These are phyloP conservation scores for Paraphaeosphaeria sporulosa DNA, from an alignment of 2,329 filamentous ascomycete species.

Conservation along the genomic window DNA sequence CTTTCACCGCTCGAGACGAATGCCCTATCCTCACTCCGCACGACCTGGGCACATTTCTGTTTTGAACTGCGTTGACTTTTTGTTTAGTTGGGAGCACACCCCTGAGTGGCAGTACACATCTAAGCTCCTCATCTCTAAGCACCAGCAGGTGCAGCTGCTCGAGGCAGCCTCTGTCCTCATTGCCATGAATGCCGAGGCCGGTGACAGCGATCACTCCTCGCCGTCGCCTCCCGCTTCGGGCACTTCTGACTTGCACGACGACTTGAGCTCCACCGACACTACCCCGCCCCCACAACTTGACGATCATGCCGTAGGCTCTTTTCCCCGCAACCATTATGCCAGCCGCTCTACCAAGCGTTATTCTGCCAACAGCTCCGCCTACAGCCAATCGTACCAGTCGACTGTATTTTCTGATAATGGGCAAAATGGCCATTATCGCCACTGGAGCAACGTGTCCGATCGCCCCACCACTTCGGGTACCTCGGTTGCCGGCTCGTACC, in stretches of 20 bases:
- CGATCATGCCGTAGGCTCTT: constrained; percentile 63
- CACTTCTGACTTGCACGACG: constrained; percentile 76
- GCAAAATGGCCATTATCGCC: constrained; percentile 69
- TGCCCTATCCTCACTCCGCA: constrained; percentile 39
- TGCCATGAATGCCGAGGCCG: constrained; percentile 77
- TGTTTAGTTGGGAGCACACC: constrained; percentile 95
- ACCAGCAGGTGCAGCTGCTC: constrained; percentile 97
- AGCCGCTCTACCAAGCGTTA: constrained; percentile 52
- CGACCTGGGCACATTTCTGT: constrained; percentile 14
- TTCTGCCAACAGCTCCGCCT: constrained; percentile 58
- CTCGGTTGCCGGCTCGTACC: constrained; percentile 68
- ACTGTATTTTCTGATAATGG: constrained; percentile 64
- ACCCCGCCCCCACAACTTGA: constrained; percentile 86
- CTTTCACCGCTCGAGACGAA: constrained; percentile 51
- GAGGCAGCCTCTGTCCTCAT: constrained; percentile 97
- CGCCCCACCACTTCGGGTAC: constrained; percentile 76
- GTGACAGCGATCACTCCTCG: constrained; percentile 78
- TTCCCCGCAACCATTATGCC: constrained; percentile 44
- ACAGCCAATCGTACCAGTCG: constrained; percentile 84
- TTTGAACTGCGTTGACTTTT: constrained; percentile 42
- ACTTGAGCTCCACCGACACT: constrained; percentile 87
- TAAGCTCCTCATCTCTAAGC: constrained; percentile 97
- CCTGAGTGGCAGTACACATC: constrained; percentile 97
- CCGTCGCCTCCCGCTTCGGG: constrained; percentile 81
- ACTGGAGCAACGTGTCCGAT: constrained; percentile 73